Percentiles rank a stretch among this genome's conserved stretches.
Evolutionary conservation across 768 basidiomycete species (phyloP).

Genomic region (Tulasnella sp.): DNA sequence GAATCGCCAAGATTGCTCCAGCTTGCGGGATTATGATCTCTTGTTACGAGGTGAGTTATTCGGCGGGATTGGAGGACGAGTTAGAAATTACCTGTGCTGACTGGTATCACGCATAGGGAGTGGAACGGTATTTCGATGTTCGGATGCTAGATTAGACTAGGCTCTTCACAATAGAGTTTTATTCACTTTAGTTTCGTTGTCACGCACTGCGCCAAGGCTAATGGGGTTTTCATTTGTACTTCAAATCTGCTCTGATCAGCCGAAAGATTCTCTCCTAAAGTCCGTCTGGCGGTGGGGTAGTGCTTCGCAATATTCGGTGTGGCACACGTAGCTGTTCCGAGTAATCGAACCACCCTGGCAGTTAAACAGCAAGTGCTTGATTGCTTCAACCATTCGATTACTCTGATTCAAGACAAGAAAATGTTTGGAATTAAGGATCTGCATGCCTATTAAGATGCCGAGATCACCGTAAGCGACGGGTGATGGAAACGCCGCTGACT

Average conservation of each 20-base stretch:
- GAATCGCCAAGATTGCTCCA: conserved; percentile 92
- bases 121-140: conserved; percentile 22
- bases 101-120: conserved; percentile 3
- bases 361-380: too few relatives aligned
- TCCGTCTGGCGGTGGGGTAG: too few relatives aligned
- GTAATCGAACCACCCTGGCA: too few relatives aligned
- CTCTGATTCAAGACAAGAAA: not conserved
- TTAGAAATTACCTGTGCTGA: not conserved
- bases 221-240: too few relatives aligned
- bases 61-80: not conserved
- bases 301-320: too few relatives aligned
- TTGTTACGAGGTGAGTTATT: conserved; percentile 67
- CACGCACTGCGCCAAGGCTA: too few relatives aligned
- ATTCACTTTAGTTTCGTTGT: not conserved
- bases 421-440: not conserved
- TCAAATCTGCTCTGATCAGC: too few relatives aligned
- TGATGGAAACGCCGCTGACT: conserved; percentile 6
- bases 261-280: too few relatives aligned
- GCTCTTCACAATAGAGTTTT: not conserved
- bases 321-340: too few relatives aligned
- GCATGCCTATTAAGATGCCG: too few relatives aligned
- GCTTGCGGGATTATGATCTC: conserved; percentile 99
- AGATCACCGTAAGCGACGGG: too few relatives aligned
- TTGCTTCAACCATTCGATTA: too few relatives aligned
- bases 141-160: conserved; percentile 21